Conservation (phyloP, 257 asterid species). For the Ligustrum vulgare region DNA sequence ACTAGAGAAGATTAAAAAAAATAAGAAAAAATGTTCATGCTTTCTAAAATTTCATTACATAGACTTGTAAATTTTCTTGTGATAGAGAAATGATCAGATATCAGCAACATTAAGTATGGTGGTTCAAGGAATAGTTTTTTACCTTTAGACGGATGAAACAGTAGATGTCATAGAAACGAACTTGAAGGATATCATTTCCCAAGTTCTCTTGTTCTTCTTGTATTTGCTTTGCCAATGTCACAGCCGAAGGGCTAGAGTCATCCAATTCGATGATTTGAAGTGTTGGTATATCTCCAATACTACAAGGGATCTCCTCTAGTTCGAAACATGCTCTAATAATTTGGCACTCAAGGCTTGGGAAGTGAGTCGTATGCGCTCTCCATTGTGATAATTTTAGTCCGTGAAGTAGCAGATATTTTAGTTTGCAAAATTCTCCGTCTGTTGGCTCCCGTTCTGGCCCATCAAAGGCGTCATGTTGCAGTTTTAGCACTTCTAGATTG, state of each 20-base stretch:
- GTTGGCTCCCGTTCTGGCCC: slow-evolving; percentile 11
- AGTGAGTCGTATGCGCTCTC: slow-evolving; percentile 1
- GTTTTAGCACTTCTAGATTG: slow-evolving; percentile 25
- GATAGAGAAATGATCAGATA: neutral
- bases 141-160: neutral
- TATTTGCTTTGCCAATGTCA: slow-evolving; percentile 7
- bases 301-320: too few relatives aligned
- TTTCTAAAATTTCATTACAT: neutral
- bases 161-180: neutral
- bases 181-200: slow-evolving; percentile 10
- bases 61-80: neutral
- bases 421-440: slow-evolving; percentile 18
- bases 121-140: neutral
- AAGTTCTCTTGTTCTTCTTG: slow-evolving; percentile 1
- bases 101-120: neutral
- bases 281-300: too few relatives aligned
- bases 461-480: neutral
- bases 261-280: neutral
- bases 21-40: neutral
- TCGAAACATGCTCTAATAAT: neutral
- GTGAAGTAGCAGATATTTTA: slow-evolving; percentile 10
- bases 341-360: slow-evolving; percentile 16
- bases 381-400: slow-evolving; percentile 5
- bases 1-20: too few relatives aligned
- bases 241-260: neutral